phyloP scores from a whole-genome alignment of 2,329 filamentous ascomycete genomes.

The Akanthomyces lecanii region DNA sequence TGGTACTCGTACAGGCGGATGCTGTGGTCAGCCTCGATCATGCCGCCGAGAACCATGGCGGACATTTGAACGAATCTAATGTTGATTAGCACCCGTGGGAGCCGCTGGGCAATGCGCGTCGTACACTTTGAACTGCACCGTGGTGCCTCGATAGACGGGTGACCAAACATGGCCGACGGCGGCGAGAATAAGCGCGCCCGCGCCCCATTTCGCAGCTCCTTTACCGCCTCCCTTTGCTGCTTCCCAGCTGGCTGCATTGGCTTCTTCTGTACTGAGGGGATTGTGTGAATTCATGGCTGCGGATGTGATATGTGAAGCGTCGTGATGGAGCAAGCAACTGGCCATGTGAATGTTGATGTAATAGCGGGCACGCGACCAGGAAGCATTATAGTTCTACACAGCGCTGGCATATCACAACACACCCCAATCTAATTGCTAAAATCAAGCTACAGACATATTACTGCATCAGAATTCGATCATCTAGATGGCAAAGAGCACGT shows the following conservation, averaged over 20 bases:
- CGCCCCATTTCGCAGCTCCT: conserved; percentile 70
- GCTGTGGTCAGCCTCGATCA: conserved; percentile 69
- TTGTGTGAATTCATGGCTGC: conserved; percentile 47
- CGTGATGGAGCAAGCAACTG: background rate
- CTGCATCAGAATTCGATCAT: background rate
- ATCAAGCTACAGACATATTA: background rate
- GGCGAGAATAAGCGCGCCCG: conserved; percentile 58
- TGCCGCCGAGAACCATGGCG: conserved; percentile 75
- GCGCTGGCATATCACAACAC: background rate
- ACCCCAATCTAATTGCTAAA: background rate
- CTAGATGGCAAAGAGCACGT: background rate
- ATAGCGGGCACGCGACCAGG: conserved; percentile 13
- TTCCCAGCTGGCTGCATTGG: conserved; percentile 66
- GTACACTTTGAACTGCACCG: conserved; percentile 74
- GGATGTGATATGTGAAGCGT: background rate
- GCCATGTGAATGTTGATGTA: background rate
- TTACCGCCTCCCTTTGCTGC: conserved; percentile 62
- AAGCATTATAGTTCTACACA: background rate
- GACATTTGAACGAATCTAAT: conserved; percentile 75
- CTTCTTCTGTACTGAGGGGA: conserved; percentile 60
- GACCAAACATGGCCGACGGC: conserved; percentile 60
- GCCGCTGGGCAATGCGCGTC: conserved; percentile 26
- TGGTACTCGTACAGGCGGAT: conserved; percentile 63
- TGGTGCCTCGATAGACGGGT: conserved; percentile 68
- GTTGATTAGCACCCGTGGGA: background rate